phyloP scores from a whole-genome alignment of 257 asterid genomes.

The Marsdenia floribunda region DNA sequence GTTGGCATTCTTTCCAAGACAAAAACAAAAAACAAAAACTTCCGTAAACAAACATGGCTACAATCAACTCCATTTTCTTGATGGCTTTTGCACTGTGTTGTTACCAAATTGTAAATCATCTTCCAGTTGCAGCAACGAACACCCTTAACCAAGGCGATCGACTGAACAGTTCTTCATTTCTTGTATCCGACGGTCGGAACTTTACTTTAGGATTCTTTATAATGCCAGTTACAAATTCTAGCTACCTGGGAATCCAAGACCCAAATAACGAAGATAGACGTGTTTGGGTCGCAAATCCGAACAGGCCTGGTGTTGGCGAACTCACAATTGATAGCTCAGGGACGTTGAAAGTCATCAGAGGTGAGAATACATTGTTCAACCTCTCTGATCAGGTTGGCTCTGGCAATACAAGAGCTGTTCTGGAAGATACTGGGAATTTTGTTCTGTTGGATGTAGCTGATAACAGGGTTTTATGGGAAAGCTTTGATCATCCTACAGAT shows the following conservation, averaged over 20 bases:
- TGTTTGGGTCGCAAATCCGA: conserved; percentile 46
- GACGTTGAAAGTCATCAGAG: conserved; percentile 17
- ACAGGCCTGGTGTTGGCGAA: conserved; percentile 11
- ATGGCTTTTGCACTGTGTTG: not conserved
- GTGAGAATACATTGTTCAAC: conserved; percentile 16
- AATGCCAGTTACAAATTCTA: conserved; percentile 11
- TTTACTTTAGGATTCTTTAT: conserved; percentile 42
- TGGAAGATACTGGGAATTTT: conserved; percentile 41
- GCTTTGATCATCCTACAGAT: conserved; percentile 55
- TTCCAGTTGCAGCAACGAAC: conserved; percentile 7
- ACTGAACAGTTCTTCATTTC: conserved; percentile 27
- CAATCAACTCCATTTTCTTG: not conserved
- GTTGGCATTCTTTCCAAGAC: not conserved
- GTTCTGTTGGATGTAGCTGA: conserved; percentile 17
- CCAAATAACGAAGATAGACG: not conserved
- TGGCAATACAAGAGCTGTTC: conserved; percentile 27
- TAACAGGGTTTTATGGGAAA: conserved; percentile 34
- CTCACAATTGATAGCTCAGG: conserved; percentile 32
- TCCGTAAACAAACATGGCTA: not conserved
- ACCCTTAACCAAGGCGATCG: conserved; percentile 29
- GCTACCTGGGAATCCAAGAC: conserved; percentile 38
- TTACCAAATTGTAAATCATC: conserved; percentile 1
- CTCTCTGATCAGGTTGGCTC: conserved; percentile 18
- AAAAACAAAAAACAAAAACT: not conserved
- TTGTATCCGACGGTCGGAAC: conserved; percentile 26